These are phyloP conservation scores for Penicillium expansum DNA, from an alignment of 2,329 filamentous ascomycete species.

Conservation along the genomic window DNA sequence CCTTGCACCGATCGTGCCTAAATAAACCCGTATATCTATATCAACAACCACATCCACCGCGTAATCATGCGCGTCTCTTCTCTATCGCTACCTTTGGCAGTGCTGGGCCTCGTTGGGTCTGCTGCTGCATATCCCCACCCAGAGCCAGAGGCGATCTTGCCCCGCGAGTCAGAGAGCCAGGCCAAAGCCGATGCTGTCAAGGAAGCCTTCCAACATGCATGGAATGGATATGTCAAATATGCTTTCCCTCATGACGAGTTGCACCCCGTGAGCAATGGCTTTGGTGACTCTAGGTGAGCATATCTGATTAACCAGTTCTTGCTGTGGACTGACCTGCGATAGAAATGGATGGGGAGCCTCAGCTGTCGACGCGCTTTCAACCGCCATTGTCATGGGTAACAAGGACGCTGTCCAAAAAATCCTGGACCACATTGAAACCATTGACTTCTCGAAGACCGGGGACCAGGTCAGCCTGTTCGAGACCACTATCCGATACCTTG, in stretches of 20 bases:
- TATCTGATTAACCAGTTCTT: background rate
- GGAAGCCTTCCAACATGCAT: constrained; percentile 67
- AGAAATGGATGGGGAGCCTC: constrained; percentile 85
- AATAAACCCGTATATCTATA: constrained; percentile 7
- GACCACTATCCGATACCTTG: constrained; percentile 85
- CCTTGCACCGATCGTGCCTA: background rate
- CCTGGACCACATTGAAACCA: constrained; percentile 64
- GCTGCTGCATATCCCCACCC: constrained; percentile 22
- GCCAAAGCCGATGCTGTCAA: constrained; percentile 60
- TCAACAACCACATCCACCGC: background rate
- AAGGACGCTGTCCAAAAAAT: constrained; percentile 67
- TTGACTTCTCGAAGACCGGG: constrained; percentile 66
- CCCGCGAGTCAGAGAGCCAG: constrained; percentile 12
- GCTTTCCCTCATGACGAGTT: constrained; percentile 78
- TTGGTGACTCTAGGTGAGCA: constrained; percentile 65
- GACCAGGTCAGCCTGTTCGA: constrained; percentile 75
- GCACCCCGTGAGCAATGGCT: constrained; percentile 63
- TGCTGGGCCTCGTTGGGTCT: constrained; percentile 25
- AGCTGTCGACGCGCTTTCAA: constrained; percentile 75
- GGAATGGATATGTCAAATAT: constrained; percentile 69
- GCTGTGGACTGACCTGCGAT: background rate
- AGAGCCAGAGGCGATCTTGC: constrained; percentile 13
- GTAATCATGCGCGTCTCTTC: constrained; percentile 26
- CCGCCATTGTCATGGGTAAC: constrained; percentile 73
- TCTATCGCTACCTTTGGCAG: constrained; percentile 26